Evolutionary conservation across 225 moss, liverwort and hornwort species (phyloP), one percentile per base, ranked within the genome.

Genomic region (Takakia lepidozioides): DNA sequence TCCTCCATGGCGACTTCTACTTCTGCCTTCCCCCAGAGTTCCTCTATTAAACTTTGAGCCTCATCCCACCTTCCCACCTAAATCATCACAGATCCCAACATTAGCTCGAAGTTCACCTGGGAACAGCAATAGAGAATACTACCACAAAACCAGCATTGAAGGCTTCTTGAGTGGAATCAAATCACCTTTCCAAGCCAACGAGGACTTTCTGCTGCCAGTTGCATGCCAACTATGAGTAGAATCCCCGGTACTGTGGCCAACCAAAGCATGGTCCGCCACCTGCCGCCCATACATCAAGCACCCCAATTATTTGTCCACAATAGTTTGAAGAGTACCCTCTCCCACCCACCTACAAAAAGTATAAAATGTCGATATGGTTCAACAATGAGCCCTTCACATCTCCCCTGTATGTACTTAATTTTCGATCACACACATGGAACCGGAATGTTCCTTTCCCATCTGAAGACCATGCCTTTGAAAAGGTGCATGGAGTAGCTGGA

Each of bases 191-290:
- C 91, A 35, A 98, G 78, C 98, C 98, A 98, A 9, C 98, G 87
- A 29, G 98, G 98, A 69, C 91, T 91, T 57, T 98, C 98, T 2
- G 59, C 85, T 51, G 84, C 54, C 29, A 80, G 65, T 63, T 98
- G 85, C 98, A 98, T 98, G 39, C 87, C 87, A 29, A 59, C 69
- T 35, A 88, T 74, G 2, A 98, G 81, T 10, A 83, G 69, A 43
- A 73, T 52, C 62, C 82, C 82, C 37, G 98, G 98, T 65, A 98
- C 59, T 11, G 91, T 73, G 66, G 85, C 91, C 40, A 75, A 59
- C 91, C 83, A 88, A 19, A 98, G 72, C 91, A 98, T 98, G 25
- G 76, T 87, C 63, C 98, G 78, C 98, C 98, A 98, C 98, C 98
- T 98, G 63, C 51, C 56, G 39, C 29, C 59, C 62, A 61, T 43